A percentile compares a stretch with the other conserved stretches of the same genome.
phyloP scores from a whole-genome alignment of 1,284 basidiomycete species.

The Rhodotorula sp. region DNA sequence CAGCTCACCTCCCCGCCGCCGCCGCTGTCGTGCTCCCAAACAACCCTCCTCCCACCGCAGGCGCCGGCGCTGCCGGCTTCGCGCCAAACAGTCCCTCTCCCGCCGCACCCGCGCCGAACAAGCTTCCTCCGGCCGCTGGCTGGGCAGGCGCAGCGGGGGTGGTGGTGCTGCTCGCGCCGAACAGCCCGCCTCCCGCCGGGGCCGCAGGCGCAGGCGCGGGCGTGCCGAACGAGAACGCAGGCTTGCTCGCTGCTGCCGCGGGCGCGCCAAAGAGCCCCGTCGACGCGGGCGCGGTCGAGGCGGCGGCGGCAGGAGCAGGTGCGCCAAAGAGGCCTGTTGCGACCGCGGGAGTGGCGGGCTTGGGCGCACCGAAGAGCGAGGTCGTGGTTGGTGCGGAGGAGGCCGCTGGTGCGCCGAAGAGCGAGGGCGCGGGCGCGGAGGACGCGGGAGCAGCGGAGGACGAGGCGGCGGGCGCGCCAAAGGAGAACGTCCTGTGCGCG shows the following conservation, averaged over 20 bases:
- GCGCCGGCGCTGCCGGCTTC: background rate
- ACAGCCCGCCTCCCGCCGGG: background rate
- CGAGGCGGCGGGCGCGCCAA: background rate
- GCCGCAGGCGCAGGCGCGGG: background rate
- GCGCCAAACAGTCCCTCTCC: constrained; percentile 10
- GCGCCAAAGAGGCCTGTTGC: constrained; percentile 7
- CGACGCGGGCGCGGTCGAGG: background rate
- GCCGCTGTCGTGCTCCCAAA: background rate
- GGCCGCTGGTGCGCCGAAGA: constrained; percentile 12
- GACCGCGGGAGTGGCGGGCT: background rate
- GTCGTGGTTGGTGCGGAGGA: background rate
- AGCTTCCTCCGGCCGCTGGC: background rate
- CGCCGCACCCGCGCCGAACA: background rate
- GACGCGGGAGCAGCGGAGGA: constrained; percentile 1
- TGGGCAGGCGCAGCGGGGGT: background rate
- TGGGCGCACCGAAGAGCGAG: constrained; percentile 9
- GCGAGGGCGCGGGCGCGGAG: constrained; percentile 8
- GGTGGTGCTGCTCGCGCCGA: constrained; percentile 6
- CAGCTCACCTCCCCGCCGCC: background rate
- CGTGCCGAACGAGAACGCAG: constrained; percentile 21
- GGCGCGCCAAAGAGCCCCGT: constrained; percentile 16
- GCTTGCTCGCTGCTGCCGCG: background rate
- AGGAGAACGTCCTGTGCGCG: constrained; percentile 1
- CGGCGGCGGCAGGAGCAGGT: too few species aligned
- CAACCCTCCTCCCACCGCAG: background rate